Evolutionary conservation across 2,329 filamentous ascomycete genomes (phyloP), one percentile per base, ranked within the genome.

Genomic region (Penicillium thymicola): DNA sequence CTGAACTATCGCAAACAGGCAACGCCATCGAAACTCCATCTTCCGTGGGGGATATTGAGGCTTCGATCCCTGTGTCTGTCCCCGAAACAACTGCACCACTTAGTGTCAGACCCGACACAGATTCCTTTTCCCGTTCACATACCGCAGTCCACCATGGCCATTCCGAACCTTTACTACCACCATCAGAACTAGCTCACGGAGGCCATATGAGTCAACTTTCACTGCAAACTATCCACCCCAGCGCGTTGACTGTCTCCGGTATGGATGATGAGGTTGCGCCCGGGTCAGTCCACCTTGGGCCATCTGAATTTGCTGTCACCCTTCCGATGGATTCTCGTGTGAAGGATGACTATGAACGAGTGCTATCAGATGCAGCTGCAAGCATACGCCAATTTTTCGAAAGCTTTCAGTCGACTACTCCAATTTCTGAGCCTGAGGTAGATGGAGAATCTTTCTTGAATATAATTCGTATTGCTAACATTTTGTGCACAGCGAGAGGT

Each of bases 281-380:
- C 18, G 71, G 71, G 9, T 70, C 71, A 21, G 63, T 76, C 32
- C 61, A 66, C 21, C 70, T 77, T 48, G 73, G 74, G 2, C 68
- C 72, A 11, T 70, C 66, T 13, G 75, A 77, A 57, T 77, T 74
- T 59, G 75, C 72, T 18, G 65, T 77, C 8, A 69, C 73, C 5
- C 70, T 77, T 46, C 73, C 75, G 0, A 76, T 77, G 74, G 75
- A 77, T 58, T 74, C 75, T 23, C 69, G 75, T 36, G 69, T 77
- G 3, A 76, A 76, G 48, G 73, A 76, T 58, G 72, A 75, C 51
- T 77, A 77, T 51, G 73, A 76, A 51, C 63, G 63, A 30, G 66
- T 72, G 1, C 55, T 77, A 27, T 54, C 58, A 6, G 62, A 65
- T 23, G 68, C 71, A 37, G 61, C 67, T 16, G 57, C 68, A n/a